Evolutionary conservation across 2,329 filamentous ascomycete genomes (phyloP).

Genomic region (Cladophialophora yegresii): DNA sequence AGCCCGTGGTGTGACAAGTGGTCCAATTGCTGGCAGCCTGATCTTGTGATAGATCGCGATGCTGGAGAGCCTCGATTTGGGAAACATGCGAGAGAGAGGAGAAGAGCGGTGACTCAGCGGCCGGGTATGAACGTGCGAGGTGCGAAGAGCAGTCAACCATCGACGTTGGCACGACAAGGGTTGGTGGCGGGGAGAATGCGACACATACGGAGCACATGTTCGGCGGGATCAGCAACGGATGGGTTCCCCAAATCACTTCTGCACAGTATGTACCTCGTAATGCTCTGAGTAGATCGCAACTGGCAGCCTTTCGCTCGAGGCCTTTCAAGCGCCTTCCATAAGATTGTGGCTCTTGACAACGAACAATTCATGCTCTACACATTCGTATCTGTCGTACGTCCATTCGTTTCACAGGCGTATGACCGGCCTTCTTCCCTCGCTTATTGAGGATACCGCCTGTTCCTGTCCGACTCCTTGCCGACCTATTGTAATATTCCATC

Average conservation of each 20-base stretch:
- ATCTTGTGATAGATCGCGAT: neutral
- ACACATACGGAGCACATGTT: neutral
- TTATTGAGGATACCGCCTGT: neutral
- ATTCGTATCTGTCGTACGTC: neutral
- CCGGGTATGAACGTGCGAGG: neutral
- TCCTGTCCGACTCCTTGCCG: slow-evolving; percentile 11
- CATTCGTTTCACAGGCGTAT: neutral
- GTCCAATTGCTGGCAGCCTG: neutral
- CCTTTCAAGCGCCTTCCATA: neutral
- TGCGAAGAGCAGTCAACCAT: neutral
- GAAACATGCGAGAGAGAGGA: neutral
- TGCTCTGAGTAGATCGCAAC: too few relatives aligned
- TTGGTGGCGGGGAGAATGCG: neutral
- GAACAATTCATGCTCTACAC: neutral
- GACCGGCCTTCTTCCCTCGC: neutral
- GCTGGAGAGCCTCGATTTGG: neutral
- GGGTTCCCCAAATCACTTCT: neutral
- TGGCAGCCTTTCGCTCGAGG: neutral
- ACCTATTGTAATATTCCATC: neutral
- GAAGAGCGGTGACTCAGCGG: neutral
- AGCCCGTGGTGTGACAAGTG: slow-evolving; percentile 5
- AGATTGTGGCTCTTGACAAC: neutral
- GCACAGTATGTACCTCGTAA: too few relatives aligned
- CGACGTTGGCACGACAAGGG: neutral
- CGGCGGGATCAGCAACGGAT: neutral